Percentiles rank a stretch among this genome's conserved stretches.
phyloP scores from a whole-genome alignment of 495 filamentous ascomycete species.

The Penicillium ochrochloron region DNA sequence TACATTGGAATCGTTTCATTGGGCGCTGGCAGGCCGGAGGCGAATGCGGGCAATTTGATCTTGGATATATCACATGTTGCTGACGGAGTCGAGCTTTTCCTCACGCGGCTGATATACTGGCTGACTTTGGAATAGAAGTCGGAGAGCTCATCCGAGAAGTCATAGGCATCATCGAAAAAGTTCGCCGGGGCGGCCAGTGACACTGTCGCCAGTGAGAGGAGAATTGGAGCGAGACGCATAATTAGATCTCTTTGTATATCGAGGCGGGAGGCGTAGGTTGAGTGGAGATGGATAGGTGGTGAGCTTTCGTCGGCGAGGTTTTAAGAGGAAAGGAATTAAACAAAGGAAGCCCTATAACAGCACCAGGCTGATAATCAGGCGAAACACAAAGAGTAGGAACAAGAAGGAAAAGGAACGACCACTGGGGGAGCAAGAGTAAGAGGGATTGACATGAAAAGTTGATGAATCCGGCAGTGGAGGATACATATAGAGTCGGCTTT shows the following conservation, averaged over 20 bases:
- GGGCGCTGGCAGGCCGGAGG: constrained; percentile 59
- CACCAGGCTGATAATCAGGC: constrained; percentile 20
- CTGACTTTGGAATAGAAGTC: constrained; percentile 48
- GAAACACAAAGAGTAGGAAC: constrained; percentile 5
- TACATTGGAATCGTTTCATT: constrained; percentile 66
- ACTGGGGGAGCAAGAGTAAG: constrained; percentile 2
- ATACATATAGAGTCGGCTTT: constrained; percentile 31
- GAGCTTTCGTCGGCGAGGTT: constrained; percentile 2
- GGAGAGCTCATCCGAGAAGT: constrained; percentile 42
- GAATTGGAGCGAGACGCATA: constrained; percentile 38
- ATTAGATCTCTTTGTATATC: constrained; percentile 19
- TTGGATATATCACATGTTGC: constrained; percentile 44
- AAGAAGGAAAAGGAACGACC: constrained; percentile 24
- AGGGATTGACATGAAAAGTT: constrained; percentile 18
- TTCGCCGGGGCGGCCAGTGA: constrained; percentile 43
- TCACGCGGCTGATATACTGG: constrained; percentile 37
- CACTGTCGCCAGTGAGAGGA: constrained; percentile 38
- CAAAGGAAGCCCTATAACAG: constrained; percentile 22
- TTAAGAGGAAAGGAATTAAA: not conserved
- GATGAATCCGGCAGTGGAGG: constrained; percentile 20
- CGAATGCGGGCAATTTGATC: constrained; percentile 44
- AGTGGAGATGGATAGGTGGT: not conserved
- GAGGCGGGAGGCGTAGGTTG: not conserved
- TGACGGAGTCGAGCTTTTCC: constrained; percentile 24
- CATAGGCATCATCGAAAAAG: constrained; percentile 41